Conservation (phyloP, 495 filamentous ascomycete species). For the Geopyxis carbonaria region DNA sequence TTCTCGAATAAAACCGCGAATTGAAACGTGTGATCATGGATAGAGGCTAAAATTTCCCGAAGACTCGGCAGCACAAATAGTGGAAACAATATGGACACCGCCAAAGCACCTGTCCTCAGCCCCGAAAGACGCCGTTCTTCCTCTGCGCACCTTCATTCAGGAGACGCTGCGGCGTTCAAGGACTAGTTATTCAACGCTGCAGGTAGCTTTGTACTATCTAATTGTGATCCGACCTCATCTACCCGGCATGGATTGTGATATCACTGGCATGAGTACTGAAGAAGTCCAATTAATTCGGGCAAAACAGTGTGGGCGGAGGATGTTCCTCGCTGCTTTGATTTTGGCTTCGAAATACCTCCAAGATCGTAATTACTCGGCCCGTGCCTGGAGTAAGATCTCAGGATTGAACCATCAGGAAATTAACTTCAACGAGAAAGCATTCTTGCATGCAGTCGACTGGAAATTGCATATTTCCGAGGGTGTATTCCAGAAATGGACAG, state of each 20-base stretch:
- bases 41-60: conserved; percentile 25
- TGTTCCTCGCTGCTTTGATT: conserved; percentile 92
- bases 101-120: conserved; percentile 43
- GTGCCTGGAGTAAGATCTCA: conserved; percentile 97
- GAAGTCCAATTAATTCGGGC: conserved; percentile 58
- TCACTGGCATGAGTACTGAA: conserved; percentile 72
- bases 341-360: conserved; percentile 81
- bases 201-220: conserved; percentile 92
- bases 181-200: conserved; percentile 91
- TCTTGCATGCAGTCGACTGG: conserved; percentile 80
- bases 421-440: conserved; percentile 90
- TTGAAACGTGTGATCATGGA: conserved; percentile 1
- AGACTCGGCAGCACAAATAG: conserved; percentile 96
- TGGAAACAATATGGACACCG: conserved; percentile 92
- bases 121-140: conserved; percentile 55
- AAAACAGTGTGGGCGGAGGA: conserved; percentile 88
- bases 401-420: conserved; percentile 79
- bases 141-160: conserved; percentile 88
- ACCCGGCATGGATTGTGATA: conserved; percentile 50
- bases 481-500: conserved; percentile 80
- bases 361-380: conserved; percentile 91
- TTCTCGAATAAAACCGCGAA: conserved; percentile 2
- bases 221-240: conserved; percentile 86
- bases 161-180: conserved; percentile 87
- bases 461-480: conserved; percentile 80